A percentile compares a stretch with the other conserved stretches of the same genome.
These are phyloP conservation scores for Verruconis gallopava DNA, from an alignment of 2,329 filamentous ascomycete genomes.

Conservation along the genomic window DNA sequence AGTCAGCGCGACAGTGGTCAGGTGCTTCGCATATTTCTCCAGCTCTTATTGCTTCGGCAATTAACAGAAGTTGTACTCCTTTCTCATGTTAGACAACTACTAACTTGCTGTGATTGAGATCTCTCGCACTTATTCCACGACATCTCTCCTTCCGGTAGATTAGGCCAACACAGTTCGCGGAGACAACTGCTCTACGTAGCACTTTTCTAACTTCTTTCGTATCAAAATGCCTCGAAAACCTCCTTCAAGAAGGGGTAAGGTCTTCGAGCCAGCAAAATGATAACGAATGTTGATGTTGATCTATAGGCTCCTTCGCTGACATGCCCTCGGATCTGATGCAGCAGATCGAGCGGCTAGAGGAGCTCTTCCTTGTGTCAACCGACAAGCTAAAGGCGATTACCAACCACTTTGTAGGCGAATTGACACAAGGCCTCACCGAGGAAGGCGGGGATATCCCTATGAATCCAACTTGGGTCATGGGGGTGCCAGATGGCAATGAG, in stretches of 20 bases:
- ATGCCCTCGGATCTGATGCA: slow-evolving; percentile 6
- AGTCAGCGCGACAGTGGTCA: too few species aligned
- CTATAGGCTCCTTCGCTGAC: slow-evolving; percentile 8
- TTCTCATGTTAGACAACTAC: neutral
- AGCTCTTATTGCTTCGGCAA: neutral
- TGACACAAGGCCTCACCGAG: slow-evolving; percentile 73
- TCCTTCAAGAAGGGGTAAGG: slow-evolving; percentile 8
- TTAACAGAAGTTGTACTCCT: neutral
- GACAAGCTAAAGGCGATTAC: slow-evolving; percentile 82
- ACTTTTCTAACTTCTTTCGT: neutral
- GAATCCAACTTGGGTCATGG: slow-evolving; percentile 97
- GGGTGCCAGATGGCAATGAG: slow-evolving; percentile 75
- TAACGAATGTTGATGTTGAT: neutral
- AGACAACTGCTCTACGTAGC: neutral
- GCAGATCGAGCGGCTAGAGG: slow-evolving; percentile 75
- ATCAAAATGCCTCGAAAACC: slow-evolving; percentile 8
- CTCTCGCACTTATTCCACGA: neutral
- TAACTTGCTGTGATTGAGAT: neutral
- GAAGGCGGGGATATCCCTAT: slow-evolving; percentile 94
- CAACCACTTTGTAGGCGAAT: slow-evolving; percentile 75
- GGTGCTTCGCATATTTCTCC: neutral
- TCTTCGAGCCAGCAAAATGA: neutral
- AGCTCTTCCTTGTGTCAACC: slow-evolving; percentile 65
- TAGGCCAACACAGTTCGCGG: neutral
- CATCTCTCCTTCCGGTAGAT: neutral